Evolutionary conservation across 495 filamentous ascomycete species (phyloP), one percentile per base, ranked within the genome.

Genomic region (Annulohypoxylon moriforme): DNA sequence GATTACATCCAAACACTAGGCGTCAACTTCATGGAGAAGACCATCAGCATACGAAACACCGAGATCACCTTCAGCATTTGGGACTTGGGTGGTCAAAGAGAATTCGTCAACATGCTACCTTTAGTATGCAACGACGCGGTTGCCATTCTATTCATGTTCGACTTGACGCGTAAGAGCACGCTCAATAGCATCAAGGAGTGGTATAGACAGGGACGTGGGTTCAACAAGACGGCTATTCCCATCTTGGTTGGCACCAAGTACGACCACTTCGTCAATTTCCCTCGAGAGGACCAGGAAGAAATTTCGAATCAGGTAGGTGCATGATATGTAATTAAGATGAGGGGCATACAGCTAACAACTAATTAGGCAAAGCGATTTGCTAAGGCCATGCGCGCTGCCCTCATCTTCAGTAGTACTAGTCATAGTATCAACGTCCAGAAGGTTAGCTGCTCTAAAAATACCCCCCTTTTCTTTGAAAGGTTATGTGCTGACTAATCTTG

Each of bases 11-110:
- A 99, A 82, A 99, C 96, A 25, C 82, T 99, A 53, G 96, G 95
- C 64, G 96, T 99, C 81, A 99, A 99, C 78, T 99, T 99, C 84
- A 99, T 99, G 96, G 96, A 99, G 80, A 99, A 99, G 84, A 99
- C 96, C 10, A 98, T 99, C 77, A 95, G 92, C 62, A 99, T 99
- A 79, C 94, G 96, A 61, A 98, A 98, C 80, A 99, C 96, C n/a
- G 96, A 99, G 79, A 98, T 99, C 75, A 99, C 96, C 34, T 99
- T 99, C 82, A 96, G 93, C 47, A 99, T 99, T 77, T 99, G 96
- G 96, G 96, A 99, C 86, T 84, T 99, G 36, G 96, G 96, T 74
- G 96, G 96, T 69, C 96, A 99, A 84, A 89, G 96, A 72, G 96
- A 99, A 81, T 99, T 99, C 68, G 96, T 99, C 78, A 99, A 99